Conservation (phyloP, 495 filamentous ascomycete genomes). For the Lentithecium fluviatile region DNA sequence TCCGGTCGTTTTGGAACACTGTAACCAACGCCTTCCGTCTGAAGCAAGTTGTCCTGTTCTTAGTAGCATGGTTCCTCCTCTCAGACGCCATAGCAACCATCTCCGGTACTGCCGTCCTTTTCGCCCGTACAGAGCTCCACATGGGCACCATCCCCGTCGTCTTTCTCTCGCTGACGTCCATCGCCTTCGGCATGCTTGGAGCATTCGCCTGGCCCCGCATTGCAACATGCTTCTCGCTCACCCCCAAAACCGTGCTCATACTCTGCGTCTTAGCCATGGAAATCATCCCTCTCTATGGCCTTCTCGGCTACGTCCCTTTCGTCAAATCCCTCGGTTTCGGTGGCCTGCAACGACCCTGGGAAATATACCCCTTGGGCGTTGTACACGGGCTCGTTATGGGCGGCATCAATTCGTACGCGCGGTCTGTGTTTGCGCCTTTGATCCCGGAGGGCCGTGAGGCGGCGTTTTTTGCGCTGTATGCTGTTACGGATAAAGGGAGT, state of each 20-base stretch:
- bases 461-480: constrained; percentile 41
- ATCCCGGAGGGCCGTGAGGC: constrained; percentile 41
- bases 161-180: constrained; percentile 38
- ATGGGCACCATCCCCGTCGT: constrained; percentile 53
- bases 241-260: constrained; percentile 31
- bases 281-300: constrained; percentile 40
- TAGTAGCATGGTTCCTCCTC: constrained; percentile 85
- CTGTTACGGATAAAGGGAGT: constrained; percentile 42
- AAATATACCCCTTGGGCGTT: constrained; percentile 40
- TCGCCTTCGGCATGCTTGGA: constrained; percentile 37
- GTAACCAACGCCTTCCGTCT: constrained; percentile 72
- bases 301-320: constrained; percentile 38
- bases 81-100: constrained; percentile 91
- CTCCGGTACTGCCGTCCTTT: constrained; percentile 89
- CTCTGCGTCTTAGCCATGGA: constrained; percentile 34
- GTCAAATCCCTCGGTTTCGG: constrained; percentile 30
- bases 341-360: constrained; percentile 39
- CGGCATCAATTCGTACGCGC: constrained; percentile 37
- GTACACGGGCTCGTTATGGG: constrained; percentile 40
- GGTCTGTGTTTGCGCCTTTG: constrained; percentile 36
- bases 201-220: constrained; percentile 38
- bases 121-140: constrained; percentile 82
- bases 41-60: constrained; percentile 78
- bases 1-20: constrained; percentile 80
- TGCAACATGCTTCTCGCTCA: constrained; percentile 12